Evolutionary conservation across 768 basidiomycete species (phyloP), one percentile per base, ranked within the genome.

Genomic region (Rhizopogon salebrosus): DNA sequence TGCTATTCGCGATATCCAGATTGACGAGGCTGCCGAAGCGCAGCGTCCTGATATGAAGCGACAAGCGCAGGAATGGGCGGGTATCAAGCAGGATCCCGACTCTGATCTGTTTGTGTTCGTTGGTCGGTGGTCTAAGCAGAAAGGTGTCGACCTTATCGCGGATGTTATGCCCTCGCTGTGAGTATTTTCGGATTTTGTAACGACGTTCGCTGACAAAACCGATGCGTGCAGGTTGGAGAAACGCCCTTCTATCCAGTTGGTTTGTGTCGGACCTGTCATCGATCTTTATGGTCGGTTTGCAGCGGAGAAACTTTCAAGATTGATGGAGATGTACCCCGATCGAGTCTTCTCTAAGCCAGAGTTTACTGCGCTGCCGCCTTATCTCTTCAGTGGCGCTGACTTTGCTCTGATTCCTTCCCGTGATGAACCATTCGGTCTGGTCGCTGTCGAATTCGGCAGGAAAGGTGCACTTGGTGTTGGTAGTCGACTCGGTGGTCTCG

Each of bases 121-220:
- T 57, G 94, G 94, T 65, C 87, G 94, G 57, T 97, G 94, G 94
- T 97, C 94, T 5, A 97, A 95, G 70, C 94, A 97, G 70, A 97
- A 97, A 70, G 94, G 90, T 71, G 92, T 97, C n/a, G 94, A 97
- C 72, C 75, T 97, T 39, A 97, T 97, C 59, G 94, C 94, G 8
- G 94, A 97, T 70, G 85, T 97, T 57, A 90, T 97, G 89, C 94
- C 93, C 22, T 79, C 82, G 3, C 64, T 97, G 85, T 90, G 64
- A 61, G 89, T 79, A 11, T 8, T 13, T 3, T n/a, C 20, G 4
- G 0, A 29, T 9, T 22, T n/a, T 4, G 8, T 1, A 0, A 14
- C 3, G 23, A 20, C 18, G 18, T 20, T 2, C 48, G 18, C 10
- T 42, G 20, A 29, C 9, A 4, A 7, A 13, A 48, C 36, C 40